Percentiles rank a stretch among this genome's conserved stretches.
Conservation (phyloP, 306 rosid genomes). For the Dalbergia cochinchinensis region DNA sequence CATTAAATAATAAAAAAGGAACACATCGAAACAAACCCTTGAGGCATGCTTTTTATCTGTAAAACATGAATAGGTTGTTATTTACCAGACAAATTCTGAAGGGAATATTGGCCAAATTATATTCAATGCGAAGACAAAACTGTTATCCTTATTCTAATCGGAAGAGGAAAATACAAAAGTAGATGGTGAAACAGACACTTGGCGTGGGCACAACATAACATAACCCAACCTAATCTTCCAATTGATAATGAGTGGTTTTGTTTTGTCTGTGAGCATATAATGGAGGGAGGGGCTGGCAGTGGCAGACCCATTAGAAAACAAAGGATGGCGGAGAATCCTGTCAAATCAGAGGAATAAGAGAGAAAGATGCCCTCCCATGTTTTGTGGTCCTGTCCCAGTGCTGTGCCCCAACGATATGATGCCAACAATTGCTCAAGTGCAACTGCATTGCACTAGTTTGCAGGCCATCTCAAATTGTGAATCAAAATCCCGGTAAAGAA, state of each 20-base stretch:
- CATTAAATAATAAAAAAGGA: no score
- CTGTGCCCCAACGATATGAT: neutral
- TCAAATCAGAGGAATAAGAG: slow-evolving; percentile 47
- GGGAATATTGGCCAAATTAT: neutral
- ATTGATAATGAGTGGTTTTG: neutral
- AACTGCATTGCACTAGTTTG: no score
- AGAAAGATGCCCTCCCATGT: slow-evolving; percentile 42
- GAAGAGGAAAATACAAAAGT: slow-evolving; percentile 31
- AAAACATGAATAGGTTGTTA: neutral
- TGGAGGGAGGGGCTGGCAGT: neutral
- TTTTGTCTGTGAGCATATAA: slow-evolving; percentile 8
- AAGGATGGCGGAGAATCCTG: slow-evolving; percentile 36
- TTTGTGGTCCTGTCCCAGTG: slow-evolving; percentile 41
- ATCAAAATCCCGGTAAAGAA: no score
- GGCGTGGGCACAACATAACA: neutral
- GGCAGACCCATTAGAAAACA: no score
- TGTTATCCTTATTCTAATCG: slow-evolving; percentile 3
- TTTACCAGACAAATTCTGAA: neutral
- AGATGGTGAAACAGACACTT: slow-evolving; percentile 26
- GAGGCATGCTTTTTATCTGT: neutral
- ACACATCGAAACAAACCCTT: no score
- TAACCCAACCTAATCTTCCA: neutral
- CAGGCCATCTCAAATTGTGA: no score
- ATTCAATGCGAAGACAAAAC: slow-evolving; percentile 34
- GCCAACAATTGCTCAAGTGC: no score